Base-by-base conservation (phyloP, 208 protist genomes). In the Herpetomonas tarakana region DNA sequence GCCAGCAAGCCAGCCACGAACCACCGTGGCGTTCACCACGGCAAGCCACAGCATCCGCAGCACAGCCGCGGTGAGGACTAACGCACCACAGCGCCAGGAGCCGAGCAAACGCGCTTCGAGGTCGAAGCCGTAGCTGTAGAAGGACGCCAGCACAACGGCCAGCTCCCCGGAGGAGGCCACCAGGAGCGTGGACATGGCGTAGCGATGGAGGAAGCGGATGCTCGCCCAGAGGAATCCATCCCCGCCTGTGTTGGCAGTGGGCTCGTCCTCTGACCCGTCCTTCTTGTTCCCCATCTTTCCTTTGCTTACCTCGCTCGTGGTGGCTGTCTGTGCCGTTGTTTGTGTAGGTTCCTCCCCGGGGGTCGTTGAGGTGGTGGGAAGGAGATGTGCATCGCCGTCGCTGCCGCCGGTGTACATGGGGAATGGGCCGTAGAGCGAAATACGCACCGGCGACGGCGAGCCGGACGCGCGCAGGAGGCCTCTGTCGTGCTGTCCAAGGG, bases 131-230 rank as follows among this genome's bases (percentile, higher is more conserved):
- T 41, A 41, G 35, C 35, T 14, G 14, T 41, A 41, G 35, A 41
- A 41, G 9, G 35, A 6, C 14, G 35, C 35, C 9, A 14, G 9
- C 7, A 41, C 19, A 4, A 16, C 4, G 3, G 21, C 9, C 6
- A 56, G 39, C 4, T 56, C 27, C 7, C 52, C 52, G 29, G 30
- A 4, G 25, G 52, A 44, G 52, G 19, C 28, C 16, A 38, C 28
- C 2, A 56, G 18, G 3, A 56, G 19, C 27, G 28, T 38, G 52
- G 25, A 31, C 52, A 56, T 41, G 52, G 9, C n/a, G 52, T 41
- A 56, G 25, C 52, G 52, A 3, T 27, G 16, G 9, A 28, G 29
- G 25, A 21, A 56, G 16, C 3, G 11, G 3, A 28, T 11, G 11
- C 26, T 18, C 2, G 47, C 47, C 2, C n/a, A 25, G 47, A 30